Evolutionary conservation across 306 rosid genomes (phyloP), one percentile per base, ranked within the genome.

Genomic region (Quercus gilva): DNA sequence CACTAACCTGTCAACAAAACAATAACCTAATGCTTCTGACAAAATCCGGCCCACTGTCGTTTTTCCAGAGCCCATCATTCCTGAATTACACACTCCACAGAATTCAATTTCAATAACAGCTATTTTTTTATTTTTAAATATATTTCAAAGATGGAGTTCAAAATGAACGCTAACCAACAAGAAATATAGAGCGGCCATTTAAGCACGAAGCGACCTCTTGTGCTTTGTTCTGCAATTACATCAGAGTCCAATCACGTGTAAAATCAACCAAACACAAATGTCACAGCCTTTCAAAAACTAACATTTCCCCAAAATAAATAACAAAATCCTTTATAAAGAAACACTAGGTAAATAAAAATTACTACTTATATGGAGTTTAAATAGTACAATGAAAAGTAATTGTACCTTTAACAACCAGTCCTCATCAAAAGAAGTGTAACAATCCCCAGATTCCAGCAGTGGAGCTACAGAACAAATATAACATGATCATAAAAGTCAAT

Each of bases 51-150:
- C 77, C 52, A 74, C 77, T 4, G 77, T 74, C 28, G 77, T 74
- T 74, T 74, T 74, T 29, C 77, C 77, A 29, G 64, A 74, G 49
- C 77, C 77, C 77, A 74, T 74, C 77, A 74, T 74, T 53, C 77
- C 77, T 25, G 59, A 74, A 28, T 55, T 55, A 25, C 8, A 19
- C 15, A 17, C 67, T 10, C 43, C 20, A 53, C 11, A 55, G 43
- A 53, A 55, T 74, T 51, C 45, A 74, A 31, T 26, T 31, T 8
- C 63, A 55, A 55, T 10, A 49, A 74, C 19, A 74, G 2, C 52
- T 18, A n/a, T 13, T 4, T 25, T 15, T 2, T 29, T 49, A 1
- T 49, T 10, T 49, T 3, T 12, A 1, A 10, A 11, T 49, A 11
- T 19, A 55, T 33, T 26, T 33, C 53, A 26, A 74, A 17, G 20